Conservation (phyloP, 2,329 filamentous ascomycete genomes). For the Arthroderma sp. region DNA sequence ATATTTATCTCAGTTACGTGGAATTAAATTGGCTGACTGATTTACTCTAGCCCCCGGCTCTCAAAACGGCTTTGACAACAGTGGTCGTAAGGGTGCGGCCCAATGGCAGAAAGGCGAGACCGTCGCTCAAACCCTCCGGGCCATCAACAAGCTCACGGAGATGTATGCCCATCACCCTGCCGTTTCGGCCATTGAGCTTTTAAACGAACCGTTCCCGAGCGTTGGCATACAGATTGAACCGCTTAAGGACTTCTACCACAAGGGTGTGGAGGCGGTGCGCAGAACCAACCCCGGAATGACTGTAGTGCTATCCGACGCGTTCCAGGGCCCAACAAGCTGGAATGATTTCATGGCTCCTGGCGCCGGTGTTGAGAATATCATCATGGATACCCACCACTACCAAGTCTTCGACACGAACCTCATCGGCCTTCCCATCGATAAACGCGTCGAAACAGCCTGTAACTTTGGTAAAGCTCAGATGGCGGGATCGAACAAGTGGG, state of each 20-base stretch:
- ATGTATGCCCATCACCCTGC: constrained; percentile 47
- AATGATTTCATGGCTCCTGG: constrained; percentile 46
- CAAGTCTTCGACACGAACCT: constrained; percentile 46
- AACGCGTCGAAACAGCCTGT: constrained; percentile 47
- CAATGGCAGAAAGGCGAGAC: constrained; percentile 27
- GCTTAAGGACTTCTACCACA: constrained; percentile 42
- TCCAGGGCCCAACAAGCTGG: constrained; percentile 39
- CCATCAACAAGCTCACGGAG: constrained; percentile 44
- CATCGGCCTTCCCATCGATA: constrained; percentile 36
- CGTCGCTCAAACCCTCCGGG: constrained; percentile 32
- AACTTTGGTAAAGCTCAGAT: constrained; percentile 37
- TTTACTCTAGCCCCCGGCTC: constrained; percentile 39
- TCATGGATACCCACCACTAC: constrained; percentile 57
- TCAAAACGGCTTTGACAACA: constrained; percentile 58
- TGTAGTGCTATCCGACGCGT: constrained; percentile 44
- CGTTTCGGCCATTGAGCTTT: constrained; percentile 38
- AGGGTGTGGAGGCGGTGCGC: constrained; percentile 37
- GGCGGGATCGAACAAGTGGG: constrained; percentile 47
- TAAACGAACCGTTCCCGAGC: constrained; percentile 31
- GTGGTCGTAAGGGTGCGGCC: constrained; percentile 34
- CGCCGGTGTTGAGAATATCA: constrained; percentile 35
- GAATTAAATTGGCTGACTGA: constrained; percentile 5
- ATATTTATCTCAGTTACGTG: background rate
- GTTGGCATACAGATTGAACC: constrained; percentile 30
- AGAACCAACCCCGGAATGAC: constrained; percentile 30